Percentiles rank a stretch among this genome's conserved stretches.
Conservation (phyloP, 129 eudicot genomes). For the Helichrysum umbraculigerum region DNA sequence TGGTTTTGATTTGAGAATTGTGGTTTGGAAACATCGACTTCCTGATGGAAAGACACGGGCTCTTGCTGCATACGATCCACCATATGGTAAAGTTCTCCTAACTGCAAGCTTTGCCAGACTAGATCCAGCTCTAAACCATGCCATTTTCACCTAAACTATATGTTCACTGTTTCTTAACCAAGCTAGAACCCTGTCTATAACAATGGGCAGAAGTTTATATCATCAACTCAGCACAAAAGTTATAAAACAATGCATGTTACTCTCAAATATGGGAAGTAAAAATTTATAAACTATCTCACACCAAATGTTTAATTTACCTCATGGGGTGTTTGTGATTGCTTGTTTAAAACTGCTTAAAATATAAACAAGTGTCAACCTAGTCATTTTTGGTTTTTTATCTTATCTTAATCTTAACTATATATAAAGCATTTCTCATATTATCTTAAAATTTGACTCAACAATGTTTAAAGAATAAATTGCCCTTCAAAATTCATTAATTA, state of each 20-base stretch:
- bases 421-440: no score
- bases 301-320: no score
- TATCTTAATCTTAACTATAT: no score
- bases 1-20: slow-evolving; percentile 53
- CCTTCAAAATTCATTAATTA: no score
- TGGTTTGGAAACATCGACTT: slow-evolving; percentile 54
- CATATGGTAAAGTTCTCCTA: slow-evolving; percentile 45
- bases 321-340: no score
- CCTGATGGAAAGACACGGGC: slow-evolving; percentile 36
- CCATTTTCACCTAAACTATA: slow-evolving; percentile 44
- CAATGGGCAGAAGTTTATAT: not conserved
- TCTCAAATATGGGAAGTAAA: no score
- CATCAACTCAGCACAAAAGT: not conserved
- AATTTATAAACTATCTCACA: not conserved
- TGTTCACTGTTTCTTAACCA: slow-evolving; percentile 1
- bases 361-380: no score
- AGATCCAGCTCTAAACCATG: slow-evolving; percentile 84
- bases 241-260: not conserved
- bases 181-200: slow-evolving; percentile 7
- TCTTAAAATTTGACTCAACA: no score
- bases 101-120: slow-evolving; percentile 70
- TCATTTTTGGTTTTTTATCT: no score
- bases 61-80: slow-evolving; percentile 55
- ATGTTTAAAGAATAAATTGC: no score
- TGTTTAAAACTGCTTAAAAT: no score